Percentiles rank a stretch among this genome's conserved stretches.
Conservation (phyloP, 148 eudicot species). For the Suaeda aralocaspica region DNA sequence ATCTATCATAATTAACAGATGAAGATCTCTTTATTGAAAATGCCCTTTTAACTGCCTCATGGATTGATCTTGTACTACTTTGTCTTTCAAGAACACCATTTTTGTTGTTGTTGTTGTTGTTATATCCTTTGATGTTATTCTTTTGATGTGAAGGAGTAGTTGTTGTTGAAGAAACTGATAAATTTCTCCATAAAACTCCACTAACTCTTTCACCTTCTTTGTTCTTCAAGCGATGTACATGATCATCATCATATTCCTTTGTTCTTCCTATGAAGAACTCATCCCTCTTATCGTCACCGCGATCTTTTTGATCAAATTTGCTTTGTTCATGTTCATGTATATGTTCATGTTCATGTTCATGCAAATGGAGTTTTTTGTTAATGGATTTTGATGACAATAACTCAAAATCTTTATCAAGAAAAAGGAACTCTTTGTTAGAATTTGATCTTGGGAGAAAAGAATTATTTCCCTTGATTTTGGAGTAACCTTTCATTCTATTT, state of each 20-base stretch:
- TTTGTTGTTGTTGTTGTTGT: conserved; percentile 3
- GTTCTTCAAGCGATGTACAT: not conserved
- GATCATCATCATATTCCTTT: not conserved
- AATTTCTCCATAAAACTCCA: conserved; percentile 20
- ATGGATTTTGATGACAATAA: not conserved
- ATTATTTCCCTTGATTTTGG: conserved; percentile 26
- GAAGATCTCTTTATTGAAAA: conserved; percentile 28
- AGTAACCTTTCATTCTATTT: conserved; percentile 24
- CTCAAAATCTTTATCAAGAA: conserved; percentile 28
- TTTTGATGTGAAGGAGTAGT: conserved; percentile 15
- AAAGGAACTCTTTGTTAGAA: conserved; percentile 26
- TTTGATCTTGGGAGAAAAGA: conserved; percentile 23
- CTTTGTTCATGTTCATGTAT: not conserved
- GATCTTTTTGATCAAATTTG: no score
- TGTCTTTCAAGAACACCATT: conserved; percentile 22
- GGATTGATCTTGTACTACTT: conserved; percentile 28
- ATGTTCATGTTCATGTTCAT: conserved; percentile 6
- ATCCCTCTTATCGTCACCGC: not conserved
- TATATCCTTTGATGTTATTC: conserved; percentile 1
- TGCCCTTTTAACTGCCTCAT: conserved; percentile 27
- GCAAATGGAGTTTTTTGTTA: conserved; percentile 1
- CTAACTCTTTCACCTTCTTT: not conserved
- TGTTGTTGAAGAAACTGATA: conserved; percentile 21
- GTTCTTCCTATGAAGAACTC: conserved; percentile 3
- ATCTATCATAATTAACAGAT: conserved; percentile 28